These are phyloP conservation scores for Wickerhamiella parazyma DNA, from an alignment of 805 yeast species.

Conservation along the genomic window DNA sequence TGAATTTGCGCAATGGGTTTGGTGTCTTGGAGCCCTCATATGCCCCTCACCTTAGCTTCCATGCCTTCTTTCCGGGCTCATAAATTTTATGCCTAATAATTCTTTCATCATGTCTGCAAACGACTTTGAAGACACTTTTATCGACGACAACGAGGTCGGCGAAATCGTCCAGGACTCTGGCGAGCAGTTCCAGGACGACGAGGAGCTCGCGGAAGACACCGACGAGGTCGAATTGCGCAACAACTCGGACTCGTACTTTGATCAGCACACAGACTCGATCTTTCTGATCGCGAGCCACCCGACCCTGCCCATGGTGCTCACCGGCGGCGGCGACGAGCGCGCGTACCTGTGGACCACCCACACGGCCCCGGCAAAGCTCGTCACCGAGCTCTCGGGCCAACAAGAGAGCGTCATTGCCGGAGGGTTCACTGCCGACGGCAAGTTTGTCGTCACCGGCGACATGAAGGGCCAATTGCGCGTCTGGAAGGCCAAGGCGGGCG, in stretches of 20 bases:
- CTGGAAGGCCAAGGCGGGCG: constrained; percentile 57
- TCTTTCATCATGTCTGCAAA: neutral
- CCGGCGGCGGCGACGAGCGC: constrained; percentile 90
- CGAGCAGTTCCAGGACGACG: constrained; percentile 13
- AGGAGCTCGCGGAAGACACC: constrained; percentile 29
- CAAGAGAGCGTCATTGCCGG: constrained; percentile 80
- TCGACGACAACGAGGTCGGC: constrained; percentile 20
- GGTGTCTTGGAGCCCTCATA: too few species aligned
- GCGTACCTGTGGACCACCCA: constrained; percentile 82
- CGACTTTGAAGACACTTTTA: constrained; percentile 16
- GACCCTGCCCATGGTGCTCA: constrained; percentile 61
- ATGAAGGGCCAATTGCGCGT: constrained; percentile 81
- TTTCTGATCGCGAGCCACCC: constrained; percentile 79
- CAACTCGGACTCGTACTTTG: constrained; percentile 82
- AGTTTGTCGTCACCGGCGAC: constrained; percentile 74
- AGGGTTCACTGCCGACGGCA: constrained; percentile 73
- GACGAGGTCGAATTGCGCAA: constrained; percentile 78
- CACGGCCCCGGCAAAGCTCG: constrained; percentile 66
- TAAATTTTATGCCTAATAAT: neutral
- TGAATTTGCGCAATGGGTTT: too few species aligned
- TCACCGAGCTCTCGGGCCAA: constrained; percentile 64
- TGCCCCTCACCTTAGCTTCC: too few species aligned
- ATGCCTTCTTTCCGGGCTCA: neutral
- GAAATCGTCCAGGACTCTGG: constrained; percentile 13
- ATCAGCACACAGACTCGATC: constrained; percentile 76